phyloP scores from a whole-genome alignment of 2,329 filamentous ascomycete species.

The Fonsecaea multimorphosa region DNA sequence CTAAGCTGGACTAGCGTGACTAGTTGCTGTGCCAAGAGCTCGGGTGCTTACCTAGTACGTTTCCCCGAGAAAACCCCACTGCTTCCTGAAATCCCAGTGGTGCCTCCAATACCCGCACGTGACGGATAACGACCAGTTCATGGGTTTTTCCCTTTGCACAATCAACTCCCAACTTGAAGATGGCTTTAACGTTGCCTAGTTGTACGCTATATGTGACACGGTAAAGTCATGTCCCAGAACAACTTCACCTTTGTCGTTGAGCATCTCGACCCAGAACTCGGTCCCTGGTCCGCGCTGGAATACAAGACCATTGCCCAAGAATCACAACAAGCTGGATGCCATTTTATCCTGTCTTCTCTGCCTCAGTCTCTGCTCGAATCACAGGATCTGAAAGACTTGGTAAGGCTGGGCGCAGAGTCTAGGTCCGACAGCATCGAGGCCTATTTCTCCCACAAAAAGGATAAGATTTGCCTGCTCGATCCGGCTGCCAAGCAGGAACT shows the following conservation, averaged over 20 bases:
- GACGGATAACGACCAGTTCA: not conserved
- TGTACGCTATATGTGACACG: not conserved
- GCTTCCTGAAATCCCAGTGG: not conserved
- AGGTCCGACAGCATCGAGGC: constrained; percentile 82
- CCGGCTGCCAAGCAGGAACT: constrained; percentile 82
- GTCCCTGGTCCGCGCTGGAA: constrained; percentile 91
- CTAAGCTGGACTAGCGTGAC: no score
- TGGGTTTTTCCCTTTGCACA: not conserved
- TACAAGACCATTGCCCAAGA: constrained; percentile 87
- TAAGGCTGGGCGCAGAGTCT: constrained; percentile 68
- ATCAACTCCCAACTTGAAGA: no score
- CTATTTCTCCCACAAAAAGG: constrained; percentile 74
- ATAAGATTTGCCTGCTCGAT: constrained; percentile 85
- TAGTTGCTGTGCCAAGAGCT: constrained; percentile 7
- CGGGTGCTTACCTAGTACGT: constrained; percentile 8
- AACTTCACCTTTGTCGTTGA: constrained; percentile 88
- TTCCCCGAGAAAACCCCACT: constrained; percentile 8
- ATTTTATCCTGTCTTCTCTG: constrained; percentile 83
- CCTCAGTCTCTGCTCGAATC: constrained; percentile 68
- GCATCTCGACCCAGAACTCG: constrained; percentile 93
- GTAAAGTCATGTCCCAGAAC: constrained; percentile 35
- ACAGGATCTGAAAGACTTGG: constrained; percentile 63
- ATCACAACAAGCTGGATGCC: constrained; percentile 68
- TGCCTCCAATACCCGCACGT: not conserved
- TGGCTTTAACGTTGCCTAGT: not conserved